Evolutionary conservation across 371 early-diverging fungal species (phyloP), one percentile per base, ranked within the genome.

Genomic region (Blakeslea trispora): DNA sequence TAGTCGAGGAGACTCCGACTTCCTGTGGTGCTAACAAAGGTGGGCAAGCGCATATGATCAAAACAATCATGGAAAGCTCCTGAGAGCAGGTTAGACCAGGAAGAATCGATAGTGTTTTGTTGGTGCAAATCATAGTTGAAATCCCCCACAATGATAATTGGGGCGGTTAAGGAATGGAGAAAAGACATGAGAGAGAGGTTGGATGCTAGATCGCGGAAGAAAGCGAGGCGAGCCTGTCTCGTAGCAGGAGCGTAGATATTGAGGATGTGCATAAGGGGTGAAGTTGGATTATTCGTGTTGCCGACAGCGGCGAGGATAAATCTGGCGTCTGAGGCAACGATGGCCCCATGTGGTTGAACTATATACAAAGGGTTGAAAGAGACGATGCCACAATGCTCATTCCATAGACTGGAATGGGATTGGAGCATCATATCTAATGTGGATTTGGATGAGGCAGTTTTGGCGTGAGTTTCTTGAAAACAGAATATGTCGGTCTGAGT

Each of bases 401-500:
- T 40, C 52, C 52, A 52, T 39, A 52, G 11, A 13, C 24, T 23
- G 14, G 39, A 18, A 7, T 52, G 5, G 9, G 43, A 14, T 28
- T 42, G 52, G 23, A 52, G 41, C 39, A 39, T 37, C 14, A 17
- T 40, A 41, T 52, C 14, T 7, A 52, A 17, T 19, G 17, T n/a
- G 15, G 37, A 23, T 52, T 23, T 37, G 5, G 39, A 14, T 10
- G 18, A 5, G 6, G 14, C 3, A 17, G 43, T 42, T 15, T 19
- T 24, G 43, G 52, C 52, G 23, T 52, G 52, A 41, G 52, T 52
- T 41, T 52, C 52, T 52, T 52, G 52, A 28, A 52, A 41, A 43
- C 23, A 18, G 13, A 52, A 28, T 21, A 52, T 28, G n/a, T 52
- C 52, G 23, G 21, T 10, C 13, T 23, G n/a, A 6, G 18, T 21